Percentiles rank a stretch among this genome's conserved stretches.
phyloP scores from a whole-genome alignment of 2,329 filamentous ascomycete species.

The Colletotrichum brevisporum region DNA sequence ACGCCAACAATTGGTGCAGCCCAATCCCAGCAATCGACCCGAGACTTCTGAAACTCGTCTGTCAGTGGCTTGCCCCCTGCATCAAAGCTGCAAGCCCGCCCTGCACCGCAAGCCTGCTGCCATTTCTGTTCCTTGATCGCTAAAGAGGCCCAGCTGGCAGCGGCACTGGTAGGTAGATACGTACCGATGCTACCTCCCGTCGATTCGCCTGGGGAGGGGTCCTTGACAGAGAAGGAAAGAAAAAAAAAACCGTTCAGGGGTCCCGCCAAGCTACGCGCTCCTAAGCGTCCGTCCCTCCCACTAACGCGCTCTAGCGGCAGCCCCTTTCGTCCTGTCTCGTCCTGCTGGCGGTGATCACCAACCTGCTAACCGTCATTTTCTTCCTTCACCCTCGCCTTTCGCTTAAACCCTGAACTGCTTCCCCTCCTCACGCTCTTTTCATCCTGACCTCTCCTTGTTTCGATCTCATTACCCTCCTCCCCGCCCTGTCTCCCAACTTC shows the following conservation, averaged over 20 bases:
- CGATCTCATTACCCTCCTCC: slow-evolving; percentile 24
- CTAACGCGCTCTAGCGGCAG: slow-evolving; percentile 33
- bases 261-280: slow-evolving; percentile 26
- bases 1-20: slow-evolving; percentile 23
- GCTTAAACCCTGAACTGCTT: slow-evolving; percentile 39
- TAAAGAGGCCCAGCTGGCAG: background rate
- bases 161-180: background rate
- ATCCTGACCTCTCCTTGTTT: slow-evolving; percentile 37
- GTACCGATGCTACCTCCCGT: slow-evolving; percentile 6
- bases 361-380: slow-evolving; percentile 31
- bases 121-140: slow-evolving; percentile 24
- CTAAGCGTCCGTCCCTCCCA: slow-evolving; percentile 30
- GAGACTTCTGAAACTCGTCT: slow-evolving; percentile 38
- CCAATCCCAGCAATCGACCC: slow-evolving; percentile 37
- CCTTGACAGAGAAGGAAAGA: background rate
- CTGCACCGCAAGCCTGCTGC: slow-evolving; percentile 21
- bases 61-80: slow-evolving; percentile 40
- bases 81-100: slow-evolving; percentile 35
- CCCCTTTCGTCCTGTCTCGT: slow-evolving; percentile 39
- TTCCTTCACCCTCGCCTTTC: slow-evolving; percentile 27
- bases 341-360: slow-evolving; percentile 27
- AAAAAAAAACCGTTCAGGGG: slow-evolving; percentile 32
- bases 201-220: background rate
- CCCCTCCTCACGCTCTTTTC: slow-evolving; percentile 39
- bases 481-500: slow-evolving; percentile 26